Base-by-base conservation (phyloP, 192 early-diverging fungal genomes). In the Coemansia sp. region DNA sequence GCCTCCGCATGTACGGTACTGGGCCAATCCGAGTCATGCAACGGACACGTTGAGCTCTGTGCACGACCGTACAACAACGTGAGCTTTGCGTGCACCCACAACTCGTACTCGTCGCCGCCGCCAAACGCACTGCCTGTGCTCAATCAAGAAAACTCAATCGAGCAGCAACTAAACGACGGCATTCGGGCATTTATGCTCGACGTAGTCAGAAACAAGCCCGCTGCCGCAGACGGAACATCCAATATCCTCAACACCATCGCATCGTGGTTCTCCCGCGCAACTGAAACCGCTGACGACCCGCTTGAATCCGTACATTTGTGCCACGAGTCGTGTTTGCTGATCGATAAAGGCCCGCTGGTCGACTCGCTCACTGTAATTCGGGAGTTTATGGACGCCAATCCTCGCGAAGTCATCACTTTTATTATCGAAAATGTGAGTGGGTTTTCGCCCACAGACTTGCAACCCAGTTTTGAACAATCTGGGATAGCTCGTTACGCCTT, bases 121-220 rank as follows among this genome's bases (percentile, higher is more conserved):
- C 68, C 77, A 7, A 67, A 60, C 0, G 65, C 31, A 3, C 29
- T 64, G 2, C 76, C 77, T 5, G 73, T 82, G 9, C 76, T 86
- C 12, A 92, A 91, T 67, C 91, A 92, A 64, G 61, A 85, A 59
- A 83, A 74, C 51, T 68, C 83, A 11, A 85, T 92, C 31, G 57
- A 66, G 6, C 77, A 80, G 16, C 92, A 94, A 70, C 84, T 94
- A 2, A 67, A 68, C 23, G 88, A 91, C 66, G 92, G 92, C n/a
- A 71, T 94, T 39, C 79, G 92, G 0, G 87, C 78, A 6, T 84
- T 94, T 51, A 89, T 89, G 83, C 76, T 94, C 21, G 90, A 89
- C 57, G 84, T 83, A 4, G 74, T 76, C 72, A 60, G 41, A 2
- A 47, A 59, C 23, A 35, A 0, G 7, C 5, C 52, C 2, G 39